These are phyloP conservation scores for Kwoniella botswanensis DNA, from an alignment of 768 basidiomycete genomes.

Conservation along the genomic window DNA sequence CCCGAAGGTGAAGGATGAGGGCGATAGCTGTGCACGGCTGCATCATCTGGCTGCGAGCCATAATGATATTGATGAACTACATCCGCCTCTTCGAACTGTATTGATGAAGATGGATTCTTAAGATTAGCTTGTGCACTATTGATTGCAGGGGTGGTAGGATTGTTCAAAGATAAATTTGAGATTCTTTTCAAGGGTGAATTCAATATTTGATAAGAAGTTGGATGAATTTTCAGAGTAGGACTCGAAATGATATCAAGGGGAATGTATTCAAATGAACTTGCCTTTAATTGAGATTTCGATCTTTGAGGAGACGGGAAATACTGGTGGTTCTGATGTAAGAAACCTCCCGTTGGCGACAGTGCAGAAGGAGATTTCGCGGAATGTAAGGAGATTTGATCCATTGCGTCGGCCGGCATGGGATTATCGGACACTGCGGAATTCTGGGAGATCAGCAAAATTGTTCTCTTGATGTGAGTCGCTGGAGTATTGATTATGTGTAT, in stretches of 20 bases:
- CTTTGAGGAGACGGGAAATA: constrained; percentile 15
- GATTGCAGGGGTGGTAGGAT: not conserved
- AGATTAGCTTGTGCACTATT: constrained; percentile 4
- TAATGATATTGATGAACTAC: constrained; percentile 56
- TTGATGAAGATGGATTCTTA: not conserved
- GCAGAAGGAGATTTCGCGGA: constrained; percentile 27
- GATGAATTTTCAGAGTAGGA: not conserved
- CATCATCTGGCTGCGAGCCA: constrained; percentile 31
- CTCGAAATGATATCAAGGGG: not conserved
- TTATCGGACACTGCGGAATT: constrained; percentile 71
- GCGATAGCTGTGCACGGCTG: constrained; percentile 39
- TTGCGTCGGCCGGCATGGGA: constrained; percentile 68
- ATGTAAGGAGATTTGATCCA: constrained; percentile 56
- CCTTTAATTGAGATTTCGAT: constrained; percentile 46
- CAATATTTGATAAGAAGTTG: not conserved
- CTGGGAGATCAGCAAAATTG: not conserved
- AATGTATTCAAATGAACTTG: constrained; percentile 19
- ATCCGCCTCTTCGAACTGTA: constrained; percentile 57
- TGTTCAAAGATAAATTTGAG: not conserved
- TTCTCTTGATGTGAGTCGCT: not conserved
- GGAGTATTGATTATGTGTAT: not conserved
- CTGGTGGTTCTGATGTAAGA: constrained; percentile 5
- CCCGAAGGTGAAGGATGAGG: constrained; percentile 19
- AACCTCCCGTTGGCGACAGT: not conserved
- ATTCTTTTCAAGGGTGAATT: not conserved